These are phyloP conservation scores for Endocarpon pusillum DNA, from an alignment of 495 filamentous ascomycete genomes.

Conservation along the genomic window DNA sequence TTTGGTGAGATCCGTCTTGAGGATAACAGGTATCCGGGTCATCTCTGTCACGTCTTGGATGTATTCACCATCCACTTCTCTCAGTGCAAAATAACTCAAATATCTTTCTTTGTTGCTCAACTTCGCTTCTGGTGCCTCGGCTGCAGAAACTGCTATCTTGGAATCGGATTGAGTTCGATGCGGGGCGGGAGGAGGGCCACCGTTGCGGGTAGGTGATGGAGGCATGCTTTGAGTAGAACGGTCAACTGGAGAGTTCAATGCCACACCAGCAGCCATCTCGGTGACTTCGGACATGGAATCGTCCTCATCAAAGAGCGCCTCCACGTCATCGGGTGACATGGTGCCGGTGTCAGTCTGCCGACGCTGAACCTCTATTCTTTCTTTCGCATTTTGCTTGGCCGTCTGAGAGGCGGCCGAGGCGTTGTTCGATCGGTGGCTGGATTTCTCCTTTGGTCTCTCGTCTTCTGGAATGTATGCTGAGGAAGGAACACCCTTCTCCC, in stretches of 20 bases:
- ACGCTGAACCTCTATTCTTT: slow-evolving; percentile 71
- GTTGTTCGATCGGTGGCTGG: slow-evolving; percentile 35
- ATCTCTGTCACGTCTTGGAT: slow-evolving; percentile 98
- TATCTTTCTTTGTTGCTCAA: slow-evolving; percentile 93
- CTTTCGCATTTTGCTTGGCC: slow-evolving; percentile 58
- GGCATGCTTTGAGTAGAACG: slow-evolving; percentile 93
- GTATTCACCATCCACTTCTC: slow-evolving; percentile 87
- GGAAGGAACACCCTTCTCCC: slow-evolving; percentile 97
- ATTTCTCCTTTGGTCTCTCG: slow-evolving; percentile 70
- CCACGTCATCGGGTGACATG: slow-evolving; percentile 74
- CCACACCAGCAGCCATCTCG: slow-evolving; percentile 71
- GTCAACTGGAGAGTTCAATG: slow-evolving; percentile 47
- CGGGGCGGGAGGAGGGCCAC: slow-evolving; percentile 49
- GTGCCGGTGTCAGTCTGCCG: slow-evolving; percentile 87
- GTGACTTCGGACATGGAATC: slow-evolving; percentile 80
- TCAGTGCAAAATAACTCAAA: slow-evolving; percentile 67
- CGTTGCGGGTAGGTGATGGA: slow-evolving; percentile 70
- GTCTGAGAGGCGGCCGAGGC: slow-evolving; percentile 66
- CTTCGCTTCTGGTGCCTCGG: slow-evolving; percentile 54
- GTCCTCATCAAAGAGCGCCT: slow-evolving; percentile 87
- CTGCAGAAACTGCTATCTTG: slow-evolving; percentile 60
- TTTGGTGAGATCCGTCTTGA: slow-evolving; percentile 97
- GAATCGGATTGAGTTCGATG: slow-evolving; percentile 86
- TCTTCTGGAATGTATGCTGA: slow-evolving; percentile 94
- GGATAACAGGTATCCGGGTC: slow-evolving; percentile 85